These are phyloP conservation scores for Protomyces gravidus DNA, from an alignment of 1,139 yeast species.

Conservation along the genomic window DNA sequence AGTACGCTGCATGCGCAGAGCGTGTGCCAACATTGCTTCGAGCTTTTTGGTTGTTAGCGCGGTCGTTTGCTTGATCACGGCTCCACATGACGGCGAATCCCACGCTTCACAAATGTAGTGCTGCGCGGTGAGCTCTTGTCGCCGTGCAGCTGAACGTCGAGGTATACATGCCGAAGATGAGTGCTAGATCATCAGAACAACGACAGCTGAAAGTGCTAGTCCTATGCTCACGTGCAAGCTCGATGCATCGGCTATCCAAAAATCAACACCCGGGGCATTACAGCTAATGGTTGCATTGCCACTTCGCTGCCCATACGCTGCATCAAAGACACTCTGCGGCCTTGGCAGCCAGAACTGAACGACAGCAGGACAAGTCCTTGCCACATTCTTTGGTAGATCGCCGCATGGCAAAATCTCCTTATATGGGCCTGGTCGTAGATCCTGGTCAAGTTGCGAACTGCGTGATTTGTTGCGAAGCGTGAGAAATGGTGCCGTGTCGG, in stretches of 20 bases:
- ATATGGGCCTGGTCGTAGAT: conserved; percentile 62
- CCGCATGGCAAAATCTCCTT: conserved; percentile 83
- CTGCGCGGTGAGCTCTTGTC: too few species aligned
- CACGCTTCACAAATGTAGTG: too few species aligned
- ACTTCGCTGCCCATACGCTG: conserved; percentile 22
- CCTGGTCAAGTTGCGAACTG: conserved; percentile 46
- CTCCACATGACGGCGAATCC: too few species aligned
- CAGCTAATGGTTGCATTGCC: conserved; percentile 27
- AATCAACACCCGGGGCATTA: conserved; percentile 31
- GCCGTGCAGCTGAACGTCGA: too few species aligned
- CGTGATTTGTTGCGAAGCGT: conserved; percentile 54
- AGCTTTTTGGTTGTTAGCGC: too few species aligned
- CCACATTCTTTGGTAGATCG: conserved; percentile 71
- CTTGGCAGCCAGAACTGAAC: conserved; percentile 72
- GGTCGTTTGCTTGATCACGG: too few species aligned
- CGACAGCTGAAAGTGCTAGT: neutral
- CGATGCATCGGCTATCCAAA: conserved; percentile 18
- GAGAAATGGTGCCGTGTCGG: conserved; percentile 11
- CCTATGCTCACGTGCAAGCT: neutral
- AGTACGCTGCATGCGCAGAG: too few species aligned
- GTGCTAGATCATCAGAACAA: too few species aligned
- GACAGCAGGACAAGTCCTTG: conserved; percentile 75
- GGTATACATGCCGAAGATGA: too few species aligned
- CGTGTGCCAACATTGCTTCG: too few species aligned
- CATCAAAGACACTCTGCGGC: conserved; percentile 32